Percentiles rank a stretch among this genome's conserved stretches.
phyloP scores from a whole-genome alignment of 345 rosid genomes.

The Cardiospermum halicacabum region DNA sequence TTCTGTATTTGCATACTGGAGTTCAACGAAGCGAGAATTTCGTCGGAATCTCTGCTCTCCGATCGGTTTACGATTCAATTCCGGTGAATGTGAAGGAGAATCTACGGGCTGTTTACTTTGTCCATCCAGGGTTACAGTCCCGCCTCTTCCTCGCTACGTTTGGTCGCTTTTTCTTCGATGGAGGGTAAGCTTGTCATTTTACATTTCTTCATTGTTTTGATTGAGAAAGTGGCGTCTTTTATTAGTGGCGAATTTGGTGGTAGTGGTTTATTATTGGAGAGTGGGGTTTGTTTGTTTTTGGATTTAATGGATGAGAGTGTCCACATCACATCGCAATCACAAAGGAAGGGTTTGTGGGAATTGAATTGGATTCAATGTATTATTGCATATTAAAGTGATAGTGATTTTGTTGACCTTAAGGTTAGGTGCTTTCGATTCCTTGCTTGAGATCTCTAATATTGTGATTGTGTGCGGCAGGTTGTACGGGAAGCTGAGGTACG shows the following conservation, averaged over 20 bases:
- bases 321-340: too few species aligned
- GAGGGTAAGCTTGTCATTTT: constrained; percentile 35
- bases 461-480: constrained; percentile 39
- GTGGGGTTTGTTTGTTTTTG: not conserved
- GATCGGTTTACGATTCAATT: constrained; percentile 64
- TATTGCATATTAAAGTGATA: too few species aligned
- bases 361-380: too few species aligned
- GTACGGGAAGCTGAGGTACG: constrained; percentile 60
- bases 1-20: constrained; percentile 63
- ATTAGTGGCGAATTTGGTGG: not conserved
- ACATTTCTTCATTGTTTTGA: not conserved
- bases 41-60: constrained; percentile 57
- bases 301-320: too few species aligned
- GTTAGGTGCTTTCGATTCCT: too few species aligned
- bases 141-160: constrained; percentile 76
- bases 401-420: too few species aligned
- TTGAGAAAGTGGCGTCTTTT: not conserved
- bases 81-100: constrained; percentile 52
- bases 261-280: not conserved
- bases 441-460: too few species aligned
- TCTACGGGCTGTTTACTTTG: constrained; percentile 60
- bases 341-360: too few species aligned
- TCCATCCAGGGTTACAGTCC: constrained; percentile 66
- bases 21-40: constrained; percentile 70
- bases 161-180: constrained; percentile 64